Percentiles rank a stretch among this genome's conserved stretches.
Conservation (phyloP, 2,329 filamentous ascomycete species). For the Colletotrichum lentis region DNA sequence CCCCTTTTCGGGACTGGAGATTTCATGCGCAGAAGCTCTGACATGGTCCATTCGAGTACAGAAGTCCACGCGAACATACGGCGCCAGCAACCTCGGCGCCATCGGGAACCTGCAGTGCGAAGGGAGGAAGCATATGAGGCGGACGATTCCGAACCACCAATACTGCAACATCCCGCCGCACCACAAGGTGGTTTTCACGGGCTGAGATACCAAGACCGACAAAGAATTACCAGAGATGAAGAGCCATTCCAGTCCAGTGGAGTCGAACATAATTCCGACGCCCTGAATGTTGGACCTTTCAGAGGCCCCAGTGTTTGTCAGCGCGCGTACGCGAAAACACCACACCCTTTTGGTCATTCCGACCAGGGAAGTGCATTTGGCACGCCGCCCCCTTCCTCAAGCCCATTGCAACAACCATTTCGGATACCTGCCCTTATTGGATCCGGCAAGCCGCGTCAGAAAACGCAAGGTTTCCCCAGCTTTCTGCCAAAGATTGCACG, state of each 20-base stretch:
- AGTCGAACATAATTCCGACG: constrained; percentile 6
- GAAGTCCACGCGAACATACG: neutral
- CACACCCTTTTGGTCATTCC: constrained; percentile 1
- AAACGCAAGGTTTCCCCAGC: neutral
- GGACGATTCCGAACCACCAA: neutral
- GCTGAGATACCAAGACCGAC: constrained; percentile 13
- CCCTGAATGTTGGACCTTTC: neutral
- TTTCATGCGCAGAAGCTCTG: neutral
- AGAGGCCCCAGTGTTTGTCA: neutral
- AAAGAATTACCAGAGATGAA: constrained; percentile 25
- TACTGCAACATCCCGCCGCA: neutral
- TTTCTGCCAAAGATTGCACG: neutral
- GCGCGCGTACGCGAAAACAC: neutral
- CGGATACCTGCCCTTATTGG: constrained; percentile 1
- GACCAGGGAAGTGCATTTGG: neutral
- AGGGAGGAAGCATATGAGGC: constrained; percentile 2
- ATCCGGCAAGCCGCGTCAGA: neutral
- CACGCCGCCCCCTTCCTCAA: constrained; percentile 29
- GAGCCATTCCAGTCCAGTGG: neutral
- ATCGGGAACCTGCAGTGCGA: neutral
- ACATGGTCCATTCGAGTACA: neutral
- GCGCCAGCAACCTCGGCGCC: neutral
- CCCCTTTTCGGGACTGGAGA: neutral
- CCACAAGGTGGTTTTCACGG: neutral
- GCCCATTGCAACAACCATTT: constrained; percentile 20